Base-by-base conservation (phyloP, 2,329 filamentous ascomycete species). In the Penicillium sp. region DNA sequence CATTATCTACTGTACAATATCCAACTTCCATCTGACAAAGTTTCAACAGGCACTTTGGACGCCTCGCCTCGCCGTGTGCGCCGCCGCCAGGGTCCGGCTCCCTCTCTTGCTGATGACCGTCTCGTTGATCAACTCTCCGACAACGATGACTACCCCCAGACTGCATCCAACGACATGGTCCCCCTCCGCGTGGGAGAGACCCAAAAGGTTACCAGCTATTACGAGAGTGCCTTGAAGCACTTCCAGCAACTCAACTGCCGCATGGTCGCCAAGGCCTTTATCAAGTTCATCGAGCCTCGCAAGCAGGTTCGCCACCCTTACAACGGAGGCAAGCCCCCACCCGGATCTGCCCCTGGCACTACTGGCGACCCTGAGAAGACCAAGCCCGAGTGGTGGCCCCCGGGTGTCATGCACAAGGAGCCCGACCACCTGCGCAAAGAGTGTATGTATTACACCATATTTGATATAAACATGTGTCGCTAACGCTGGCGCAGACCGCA, bases 221-320 rank as follows among this genome's bases (percentile, higher is more conserved):
- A 78, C 51, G 64, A 69, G 39, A 62, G 63, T 33, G 70, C 71
- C 5, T 67, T 78, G 20, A 69, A 69, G 53, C 65, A 70, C 42
- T 70, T 79, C 55, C 74, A 77, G 54, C 76, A 78, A 48, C 65
- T 74, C 28, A 74, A 73, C 53, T 77, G 75, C 55, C 75, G 74
- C 18, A 64, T 73, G 47, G 67, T 79, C 18, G 70, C 71, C 30
- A 78, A 77, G 52, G 69, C 69, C 16, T 77, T 75, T 53, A 77
- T 79, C 55, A 78, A 74, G 55, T 67, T 70, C 16, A 76, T 77
- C 41, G 73, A 78, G 50, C 76, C 75, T 16, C 71, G 72, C 33
- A 79, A 78, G 62, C 76, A 78, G 62, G 73, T 74, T 1, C 71
- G 70, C 38, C 71, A 77, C 61, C 76, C 76, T 9, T 79, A 79